phyloP scores from a whole-genome alignment of 2,329 filamentous ascomycete genomes.

The Camillea tinctor region DNA sequence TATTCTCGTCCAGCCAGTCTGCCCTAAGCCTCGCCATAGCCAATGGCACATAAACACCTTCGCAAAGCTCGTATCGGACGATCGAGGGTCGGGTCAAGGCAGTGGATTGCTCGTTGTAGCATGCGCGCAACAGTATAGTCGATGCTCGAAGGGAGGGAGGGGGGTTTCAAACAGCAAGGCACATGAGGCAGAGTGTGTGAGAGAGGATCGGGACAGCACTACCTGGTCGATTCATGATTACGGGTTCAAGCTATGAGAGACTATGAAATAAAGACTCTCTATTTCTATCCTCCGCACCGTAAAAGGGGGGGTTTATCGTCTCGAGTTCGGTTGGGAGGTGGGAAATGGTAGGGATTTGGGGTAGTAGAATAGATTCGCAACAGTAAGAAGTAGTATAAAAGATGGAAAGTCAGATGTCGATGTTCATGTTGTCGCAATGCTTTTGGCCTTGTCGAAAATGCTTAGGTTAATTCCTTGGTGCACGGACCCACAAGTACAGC shows the following conservation, averaged over 20 bases:
- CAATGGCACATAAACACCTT: constrained; percentile 8
- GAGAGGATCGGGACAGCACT: constrained; percentile 32
- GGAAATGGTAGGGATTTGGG: background rate
- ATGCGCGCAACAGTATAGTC: constrained; percentile 24
- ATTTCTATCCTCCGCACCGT: background rate
- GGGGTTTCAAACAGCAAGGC: constrained; percentile 31
- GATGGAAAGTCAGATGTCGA: background rate
- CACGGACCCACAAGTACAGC: background rate
- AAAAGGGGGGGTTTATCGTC: background rate
- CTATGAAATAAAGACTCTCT: constrained; percentile 5
- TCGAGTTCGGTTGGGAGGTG: background rate
- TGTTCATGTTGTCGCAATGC: background rate
- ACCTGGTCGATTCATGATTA: constrained; percentile 62
- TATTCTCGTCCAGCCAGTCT: constrained; percentile 1
- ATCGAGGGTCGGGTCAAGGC: constrained; percentile 10
- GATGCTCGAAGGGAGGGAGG: constrained; percentile 19
- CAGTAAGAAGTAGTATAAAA: background rate
- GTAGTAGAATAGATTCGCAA: background rate
- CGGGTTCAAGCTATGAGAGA: constrained; percentile 11
- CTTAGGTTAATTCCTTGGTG: background rate
- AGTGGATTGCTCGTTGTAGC: constrained; percentile 9
- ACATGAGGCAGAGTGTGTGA: constrained; percentile 27
- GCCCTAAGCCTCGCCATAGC: constrained; percentile 1
- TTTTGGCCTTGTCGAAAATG: background rate
- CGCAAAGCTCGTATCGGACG: constrained; percentile 11